Evolutionary conservation across 2,329 filamentous ascomycete genomes (phyloP).

Genomic region (Talaromyces sp.): DNA sequence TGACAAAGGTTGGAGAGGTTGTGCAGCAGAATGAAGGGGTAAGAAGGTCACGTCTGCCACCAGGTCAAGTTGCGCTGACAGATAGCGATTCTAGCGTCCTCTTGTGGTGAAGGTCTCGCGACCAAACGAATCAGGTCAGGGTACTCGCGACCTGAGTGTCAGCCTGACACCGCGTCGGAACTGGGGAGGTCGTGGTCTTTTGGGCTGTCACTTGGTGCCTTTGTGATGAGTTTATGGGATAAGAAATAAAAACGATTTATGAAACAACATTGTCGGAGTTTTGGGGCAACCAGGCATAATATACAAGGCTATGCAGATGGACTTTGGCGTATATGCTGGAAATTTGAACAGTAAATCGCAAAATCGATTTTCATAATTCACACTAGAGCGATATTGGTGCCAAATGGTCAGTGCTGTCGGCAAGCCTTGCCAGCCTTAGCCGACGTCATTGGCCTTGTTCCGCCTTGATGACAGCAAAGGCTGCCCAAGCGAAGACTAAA

Average conservation of each 20-base stretch:
- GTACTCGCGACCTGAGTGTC: constrained; percentile 59
- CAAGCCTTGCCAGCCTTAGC: neutral
- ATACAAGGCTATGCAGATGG: neutral
- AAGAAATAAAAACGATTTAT: neutral
- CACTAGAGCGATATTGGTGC: neutral
- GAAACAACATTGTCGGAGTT: neutral
- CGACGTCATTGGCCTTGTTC: constrained; percentile 2
- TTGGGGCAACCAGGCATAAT: neutral
- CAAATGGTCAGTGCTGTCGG: neutral
- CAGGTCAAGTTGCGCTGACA: constrained; percentile 2
- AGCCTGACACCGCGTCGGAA: constrained; percentile 70
- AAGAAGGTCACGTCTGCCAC: constrained; percentile 42
- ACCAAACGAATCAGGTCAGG: constrained; percentile 42
- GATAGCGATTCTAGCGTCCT: constrained; percentile 52
- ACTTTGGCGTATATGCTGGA: neutral
- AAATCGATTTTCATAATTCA: neutral
- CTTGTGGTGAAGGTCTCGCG: constrained; percentile 67
- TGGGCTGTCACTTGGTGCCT: constrained; percentile 87
- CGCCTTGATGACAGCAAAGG: neutral
- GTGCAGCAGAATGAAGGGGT: constrained; percentile 89
- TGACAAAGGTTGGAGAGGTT: constrained; percentile 81
- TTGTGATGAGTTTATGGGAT: constrained; percentile 49
- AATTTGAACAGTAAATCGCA: neutral
- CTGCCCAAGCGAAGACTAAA: neutral
- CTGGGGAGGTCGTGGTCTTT: constrained; percentile 85